phyloP scores from a whole-genome alignment of 495 filamentous ascomycete species.

The Hypoxylon perforatum region DNA sequence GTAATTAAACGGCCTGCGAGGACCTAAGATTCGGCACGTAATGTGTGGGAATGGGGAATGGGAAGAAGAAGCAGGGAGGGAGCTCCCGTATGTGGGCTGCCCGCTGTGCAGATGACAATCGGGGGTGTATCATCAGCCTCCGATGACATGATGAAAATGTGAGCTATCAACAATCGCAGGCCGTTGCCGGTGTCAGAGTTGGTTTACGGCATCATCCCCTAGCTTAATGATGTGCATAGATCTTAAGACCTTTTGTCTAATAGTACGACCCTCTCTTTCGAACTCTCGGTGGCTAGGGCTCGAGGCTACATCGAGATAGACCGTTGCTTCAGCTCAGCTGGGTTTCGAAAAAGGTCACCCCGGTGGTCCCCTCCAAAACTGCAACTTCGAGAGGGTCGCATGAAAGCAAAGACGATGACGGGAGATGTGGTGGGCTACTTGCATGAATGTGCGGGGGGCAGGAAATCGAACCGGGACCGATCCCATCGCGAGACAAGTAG shows the following conservation, averaged over 20 bases:
- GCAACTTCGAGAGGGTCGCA: slow-evolving; percentile 42
- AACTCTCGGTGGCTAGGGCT: slow-evolving; percentile 22
- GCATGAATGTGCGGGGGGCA: slow-evolving; percentile 48
- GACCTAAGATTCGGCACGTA: slow-evolving; percentile 36
- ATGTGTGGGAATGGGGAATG: slow-evolving; percentile 20
- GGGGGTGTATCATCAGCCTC: slow-evolving; percentile 44
- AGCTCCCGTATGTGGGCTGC: slow-evolving; percentile 37
- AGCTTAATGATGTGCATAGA: slow-evolving; percentile 39
- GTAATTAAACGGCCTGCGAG: slow-evolving; percentile 23
- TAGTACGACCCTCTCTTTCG: slow-evolving; percentile 16
- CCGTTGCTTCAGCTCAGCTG: slow-evolving; percentile 29
- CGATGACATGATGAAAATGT: slow-evolving; percentile 39
- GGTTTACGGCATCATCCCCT: slow-evolving; percentile 10
- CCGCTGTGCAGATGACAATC: slow-evolving; percentile 42
- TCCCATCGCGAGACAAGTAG: slow-evolving; percentile 43
- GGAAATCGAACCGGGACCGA: slow-evolving; percentile 47
- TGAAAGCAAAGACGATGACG: slow-evolving; percentile 42
- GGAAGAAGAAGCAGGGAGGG: slow-evolving; percentile 29
- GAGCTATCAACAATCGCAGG: slow-evolving; percentile 37
- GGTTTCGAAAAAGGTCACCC: not conserved
- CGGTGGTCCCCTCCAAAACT: slow-evolving; percentile 3
- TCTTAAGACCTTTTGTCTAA: too few species aligned
- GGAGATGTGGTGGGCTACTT: slow-evolving; percentile 45
- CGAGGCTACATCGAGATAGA: slow-evolving; percentile 3
- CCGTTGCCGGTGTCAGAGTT: slow-evolving; percentile 26